Evolutionary conservation across 495 filamentous ascomycete genomes (phyloP).

Genomic region (Bryoglossum gracile): DNA sequence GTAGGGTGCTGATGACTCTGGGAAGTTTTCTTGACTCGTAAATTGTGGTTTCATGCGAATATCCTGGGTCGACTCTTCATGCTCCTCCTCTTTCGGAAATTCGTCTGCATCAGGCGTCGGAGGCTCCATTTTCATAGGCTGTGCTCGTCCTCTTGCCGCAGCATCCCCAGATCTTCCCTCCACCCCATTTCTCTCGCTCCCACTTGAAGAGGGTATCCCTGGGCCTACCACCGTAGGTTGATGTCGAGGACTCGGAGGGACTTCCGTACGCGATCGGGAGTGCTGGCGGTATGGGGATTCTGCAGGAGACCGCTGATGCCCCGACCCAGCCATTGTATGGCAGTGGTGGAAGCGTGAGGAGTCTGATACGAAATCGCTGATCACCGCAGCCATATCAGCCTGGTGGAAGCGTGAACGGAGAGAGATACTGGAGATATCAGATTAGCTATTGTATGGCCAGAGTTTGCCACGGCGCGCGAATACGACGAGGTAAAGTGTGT

Average conservation of each 20-base stretch:
- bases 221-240: slow-evolving; percentile 8
- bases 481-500: neutral
- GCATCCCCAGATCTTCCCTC: slow-evolving; percentile 3
- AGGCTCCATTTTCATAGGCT: slow-evolving; percentile 1
- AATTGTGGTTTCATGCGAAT: slow-evolving; percentile 13
- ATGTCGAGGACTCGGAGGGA: slow-evolving; percentile 21
- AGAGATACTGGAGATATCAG: neutral
- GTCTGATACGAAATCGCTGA: slow-evolving; percentile 27
- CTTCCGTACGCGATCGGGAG: slow-evolving; percentile 14
- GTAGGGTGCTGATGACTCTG: slow-evolving; percentile 8
- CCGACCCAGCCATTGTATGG: slow-evolving; percentile 16
- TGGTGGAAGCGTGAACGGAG: slow-evolving; percentile 8
- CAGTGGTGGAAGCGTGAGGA: slow-evolving; percentile 19
- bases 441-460: neutral
- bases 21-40: slow-evolving; percentile 19
- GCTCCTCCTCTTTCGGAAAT: too few species aligned
- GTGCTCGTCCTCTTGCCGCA: neutral
- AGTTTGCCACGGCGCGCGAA: neutral
- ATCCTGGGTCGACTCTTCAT: too few species aligned
- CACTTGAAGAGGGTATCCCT: slow-evolving; percentile 13
- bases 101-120: too few species aligned
- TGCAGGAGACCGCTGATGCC: slow-evolving; percentile 16
- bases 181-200: too few species aligned
- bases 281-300: slow-evolving; percentile 20
- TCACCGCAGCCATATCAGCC: slow-evolving; percentile 29